Evolutionary conservation across 2,329 filamentous ascomycete species (phyloP), one percentile per base, ranked within the genome.

Genomic region (Arachnomyces sp.): DNA sequence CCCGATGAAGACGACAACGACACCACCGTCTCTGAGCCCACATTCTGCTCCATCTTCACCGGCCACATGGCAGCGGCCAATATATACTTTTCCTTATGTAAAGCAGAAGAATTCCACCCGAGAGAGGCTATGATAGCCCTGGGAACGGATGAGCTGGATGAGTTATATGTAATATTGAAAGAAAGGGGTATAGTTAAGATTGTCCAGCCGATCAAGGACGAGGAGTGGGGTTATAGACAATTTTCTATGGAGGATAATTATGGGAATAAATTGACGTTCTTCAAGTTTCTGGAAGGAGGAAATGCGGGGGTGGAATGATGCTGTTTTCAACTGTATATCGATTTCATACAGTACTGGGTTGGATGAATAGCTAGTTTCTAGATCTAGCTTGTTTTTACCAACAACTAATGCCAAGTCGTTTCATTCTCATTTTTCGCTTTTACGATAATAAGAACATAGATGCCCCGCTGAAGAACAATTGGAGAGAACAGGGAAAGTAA

Each of bases 31-130:
- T 21, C 33, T 11, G 36, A 47, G 13, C 48, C 40, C 12, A 44
- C n/a, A 3, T 50, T 50, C 25, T 52, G 46, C 37, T 50, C 48
- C 4, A 37, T 50, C 3, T 45, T 43, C 36, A 45, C 47, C 11
- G 49, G 48, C 14, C 43, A 42, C 32, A 49, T 46, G 21, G 44
- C 47, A n/a, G 42, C 45, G 2, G 49, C 45, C 15, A 51, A 51
- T 34, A 48, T 52, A 7, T 50, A 52, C 29, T 47, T 50, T 28
- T 50, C 46, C 14, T 31, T 42, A 34, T 40, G 31, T 25, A 44
- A 33, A 8, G 9, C 38, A 9, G 43, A 42, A 12, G 14, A 28
- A 4, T 46, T 50, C 21, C 39, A 43, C 25, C 18, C 31, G 6
- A 44, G 43, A 1, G 39, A 38, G 18, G 44, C 48, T 12, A 50